phyloP scores from a whole-genome alignment of 2,329 filamentous ascomycete species.

The Penicillium aurantiogriseum region DNA sequence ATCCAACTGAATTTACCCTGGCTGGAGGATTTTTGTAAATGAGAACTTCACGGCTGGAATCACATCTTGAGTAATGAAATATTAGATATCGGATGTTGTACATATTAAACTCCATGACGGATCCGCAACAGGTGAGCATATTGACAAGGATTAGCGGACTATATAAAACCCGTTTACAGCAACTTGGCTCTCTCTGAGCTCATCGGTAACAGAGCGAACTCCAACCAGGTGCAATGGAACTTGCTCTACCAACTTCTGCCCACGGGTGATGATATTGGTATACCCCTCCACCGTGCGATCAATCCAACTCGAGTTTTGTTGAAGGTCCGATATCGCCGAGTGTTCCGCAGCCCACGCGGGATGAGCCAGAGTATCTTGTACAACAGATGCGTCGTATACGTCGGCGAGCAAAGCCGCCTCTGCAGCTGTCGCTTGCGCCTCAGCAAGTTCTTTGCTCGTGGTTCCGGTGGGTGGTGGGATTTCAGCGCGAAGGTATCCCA shows the following conservation, averaged over 20 bases:
- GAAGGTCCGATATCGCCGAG: slow-evolving; percentile 4
- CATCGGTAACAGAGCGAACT: slow-evolving; percentile 49
- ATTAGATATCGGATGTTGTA: neutral
- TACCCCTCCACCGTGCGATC: slow-evolving; percentile 49
- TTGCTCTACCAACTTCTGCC: slow-evolving; percentile 57
- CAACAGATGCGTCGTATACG: slow-evolving; percentile 39
- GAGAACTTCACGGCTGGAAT: neutral
- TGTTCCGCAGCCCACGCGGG: slow-evolving; percentile 40
- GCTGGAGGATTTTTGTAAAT: neutral
- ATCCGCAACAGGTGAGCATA: neutral
- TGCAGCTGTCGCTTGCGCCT: slow-evolving; percentile 36
- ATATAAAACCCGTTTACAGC: slow-evolving; percentile 42
- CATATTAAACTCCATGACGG: neutral
- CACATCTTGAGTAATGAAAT: neutral
- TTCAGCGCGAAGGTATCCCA: slow-evolving; percentile 58
- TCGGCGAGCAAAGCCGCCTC: slow-evolving; percentile 41
- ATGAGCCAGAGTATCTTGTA: slow-evolving; percentile 39
- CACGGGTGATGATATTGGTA: slow-evolving; percentile 49
- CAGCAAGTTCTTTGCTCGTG: slow-evolving; percentile 27
- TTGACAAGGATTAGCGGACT: slow-evolving; percentile 20
- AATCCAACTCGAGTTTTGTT: slow-evolving; percentile 40
- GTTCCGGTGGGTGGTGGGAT: slow-evolving; percentile 20
- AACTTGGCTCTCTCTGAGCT: slow-evolving; percentile 48
- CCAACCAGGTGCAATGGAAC: slow-evolving; percentile 61
- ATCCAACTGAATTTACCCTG: neutral